phyloP scores from a whole-genome alignment of 495 filamentous ascomycete genomes.

The Neurospora sp. region DNA sequence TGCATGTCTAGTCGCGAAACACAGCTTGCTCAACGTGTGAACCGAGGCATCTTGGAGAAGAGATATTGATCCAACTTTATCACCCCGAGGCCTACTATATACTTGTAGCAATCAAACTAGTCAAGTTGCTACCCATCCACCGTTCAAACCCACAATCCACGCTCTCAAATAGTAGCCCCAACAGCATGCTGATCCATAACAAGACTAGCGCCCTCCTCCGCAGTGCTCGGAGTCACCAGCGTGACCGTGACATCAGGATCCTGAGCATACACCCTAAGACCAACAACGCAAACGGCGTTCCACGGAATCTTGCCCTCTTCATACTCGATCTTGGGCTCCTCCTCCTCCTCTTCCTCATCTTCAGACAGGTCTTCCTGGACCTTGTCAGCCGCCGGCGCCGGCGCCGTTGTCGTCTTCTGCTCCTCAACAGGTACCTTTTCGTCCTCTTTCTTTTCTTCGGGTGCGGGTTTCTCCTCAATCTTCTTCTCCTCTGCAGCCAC shows the following conservation, averaged over 20 bases:
- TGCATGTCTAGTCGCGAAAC: not conserved
- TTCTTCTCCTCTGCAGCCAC: not conserved
- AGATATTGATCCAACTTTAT: not conserved
- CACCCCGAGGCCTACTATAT: not conserved
- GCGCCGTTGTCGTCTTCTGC: not conserved
- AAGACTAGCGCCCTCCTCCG: conserved; percentile 16
- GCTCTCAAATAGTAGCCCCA: conserved; percentile 14
- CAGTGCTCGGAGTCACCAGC: conserved; percentile 26
- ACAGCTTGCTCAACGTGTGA: not conserved
- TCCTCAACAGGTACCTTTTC: conserved; percentile 5
- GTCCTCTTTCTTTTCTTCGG: not conserved
- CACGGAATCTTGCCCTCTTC: conserved; percentile 26
- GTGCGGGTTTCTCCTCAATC: not conserved
- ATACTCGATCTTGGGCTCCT: conserved; percentile 6
- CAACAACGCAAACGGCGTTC: conserved; percentile 46
- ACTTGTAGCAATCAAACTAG: not conserved
- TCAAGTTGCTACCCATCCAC: too few species aligned
- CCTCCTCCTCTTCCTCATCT: conserved; percentile 6
- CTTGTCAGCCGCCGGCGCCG: not conserved
- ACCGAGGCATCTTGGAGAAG: not conserved
- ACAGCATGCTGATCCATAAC: conserved; percentile 13
- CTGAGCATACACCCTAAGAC: conserved; percentile 38
- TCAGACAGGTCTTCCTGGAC: conserved; percentile 4
- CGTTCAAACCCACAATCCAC: not conserved
- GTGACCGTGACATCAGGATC: conserved; percentile 32